Percentiles rank a stretch among this genome's conserved stretches.
Conservation (phyloP, 441 rosid species). For the Gossypium schwendimanii region DNA sequence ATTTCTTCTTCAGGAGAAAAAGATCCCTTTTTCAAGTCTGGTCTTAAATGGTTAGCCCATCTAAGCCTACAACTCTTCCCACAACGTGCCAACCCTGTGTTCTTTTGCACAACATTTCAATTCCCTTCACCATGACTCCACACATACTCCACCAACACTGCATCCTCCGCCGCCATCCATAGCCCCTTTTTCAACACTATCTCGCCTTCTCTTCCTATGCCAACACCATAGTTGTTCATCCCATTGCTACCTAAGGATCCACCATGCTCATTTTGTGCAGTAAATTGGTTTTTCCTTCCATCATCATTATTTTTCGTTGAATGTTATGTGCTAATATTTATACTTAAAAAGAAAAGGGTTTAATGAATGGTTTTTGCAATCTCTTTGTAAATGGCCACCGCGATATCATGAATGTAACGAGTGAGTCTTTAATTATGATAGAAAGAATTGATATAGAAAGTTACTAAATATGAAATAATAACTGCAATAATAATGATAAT, state of each 20-base stretch:
- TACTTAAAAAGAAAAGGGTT: background rate
- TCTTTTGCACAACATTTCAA: constrained; percentile 76
- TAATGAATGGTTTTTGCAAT: background rate
- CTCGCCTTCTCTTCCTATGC: constrained; percentile 11
- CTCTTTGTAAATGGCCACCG: too few species aligned
- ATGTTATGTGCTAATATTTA: background rate
- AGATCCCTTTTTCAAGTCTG: constrained; percentile 70
- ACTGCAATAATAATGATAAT: too few species aligned
- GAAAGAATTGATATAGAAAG: too few species aligned
- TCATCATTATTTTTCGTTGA: background rate
- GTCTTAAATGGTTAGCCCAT: constrained; percentile 23
- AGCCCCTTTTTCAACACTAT: constrained; percentile 68
- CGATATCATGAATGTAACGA: too few species aligned
- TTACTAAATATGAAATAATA: too few species aligned
- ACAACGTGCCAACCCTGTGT: constrained; percentile 64
- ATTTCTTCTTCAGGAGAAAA: constrained; percentile 69
- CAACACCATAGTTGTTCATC: background rate
- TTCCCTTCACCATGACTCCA: constrained; percentile 80
- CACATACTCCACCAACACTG: constrained; percentile 57
- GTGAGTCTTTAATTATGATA: too few species aligned
- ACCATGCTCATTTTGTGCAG: constrained; percentile 24
- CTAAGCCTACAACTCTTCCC: constrained; percentile 94
- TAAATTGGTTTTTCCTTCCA: background rate
- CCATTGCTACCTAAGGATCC: background rate
- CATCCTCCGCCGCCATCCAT: constrained; percentile 81